Evolutionary conservation across 2,329 filamentous ascomycete genomes (phyloP), one percentile per base, ranked within the genome.

Genomic region (Colletotrichum higginsianum): DNA sequence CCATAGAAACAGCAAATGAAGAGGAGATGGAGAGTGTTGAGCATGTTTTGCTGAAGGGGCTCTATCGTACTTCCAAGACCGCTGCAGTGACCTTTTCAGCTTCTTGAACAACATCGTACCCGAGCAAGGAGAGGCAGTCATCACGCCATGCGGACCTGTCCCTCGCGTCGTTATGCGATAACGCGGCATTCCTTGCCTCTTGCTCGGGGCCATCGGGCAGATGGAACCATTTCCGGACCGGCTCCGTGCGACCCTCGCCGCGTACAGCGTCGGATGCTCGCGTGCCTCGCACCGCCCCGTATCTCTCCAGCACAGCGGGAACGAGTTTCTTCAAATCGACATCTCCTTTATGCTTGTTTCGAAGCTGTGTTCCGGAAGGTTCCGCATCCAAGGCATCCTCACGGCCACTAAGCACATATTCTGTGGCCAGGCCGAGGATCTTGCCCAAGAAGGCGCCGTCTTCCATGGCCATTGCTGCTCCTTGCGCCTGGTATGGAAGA

Each of bases 391-490:
- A 9, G 30, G 30, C 30, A 35, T 35, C 8, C 30, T 8, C 30
- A 8, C 30, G 30, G 2, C 30, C 30, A 9, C 30, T 8, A 35
- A 35, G 35, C 35, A 57, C 35, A 7, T 23, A 12, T 15, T 42
- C 53, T 11, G 44, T 49, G 3, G 64, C 40, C 4, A 71, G 9
- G 18, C 70, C 70, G 9, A 55, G 89, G 9, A 79, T 73, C 0
- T 70, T 74, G 13, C 73, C 76, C 3, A 79, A 64, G 2, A 77
- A 58, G 16, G 75, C 72, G 2, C 73, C 77, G 42, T 79, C 77
- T 38, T 78, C 76, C 46, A 76, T 73, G 3, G 74, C 75, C 71
- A 75, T 75, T 35, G 77, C 77, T 5, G 75, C 77, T 1, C 77
- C 77, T 47, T 79, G 77, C 3, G 72, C 76, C 23, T 78, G 75